A percentile compares a stretch with the other conserved stretches of the same genome.
Conservation (phyloP, 345 rosid genomes). For the Murraya koenigii region DNA sequence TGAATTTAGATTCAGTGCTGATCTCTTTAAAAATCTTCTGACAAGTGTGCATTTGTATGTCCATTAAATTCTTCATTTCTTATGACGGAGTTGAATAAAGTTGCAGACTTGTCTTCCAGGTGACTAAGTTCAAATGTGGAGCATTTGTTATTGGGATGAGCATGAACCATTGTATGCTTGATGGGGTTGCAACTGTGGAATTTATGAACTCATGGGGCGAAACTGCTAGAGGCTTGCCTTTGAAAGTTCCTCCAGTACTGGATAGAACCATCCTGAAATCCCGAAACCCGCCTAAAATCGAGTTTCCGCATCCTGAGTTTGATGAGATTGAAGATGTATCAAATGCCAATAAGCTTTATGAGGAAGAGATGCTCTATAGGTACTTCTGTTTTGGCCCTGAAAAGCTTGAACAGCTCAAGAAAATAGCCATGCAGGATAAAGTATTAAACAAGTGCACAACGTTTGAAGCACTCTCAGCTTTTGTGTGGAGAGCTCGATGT, state of each 20-base stretch:
- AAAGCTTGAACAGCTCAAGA: slow-evolving; percentile 59
- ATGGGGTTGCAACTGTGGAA: slow-evolving; percentile 84
- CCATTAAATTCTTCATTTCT: background rate
- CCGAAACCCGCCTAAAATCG: slow-evolving; percentile 49
- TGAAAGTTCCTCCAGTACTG: slow-evolving; percentile 56
- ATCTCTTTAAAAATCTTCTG: background rate
- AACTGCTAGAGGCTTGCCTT: slow-evolving; percentile 67
- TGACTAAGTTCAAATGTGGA: slow-evolving; percentile 80
- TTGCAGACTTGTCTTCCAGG: slow-evolving; percentile 36
- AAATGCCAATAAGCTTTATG: slow-evolving; percentile 51
- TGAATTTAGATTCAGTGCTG: background rate
- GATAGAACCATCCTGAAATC: slow-evolving; percentile 62
- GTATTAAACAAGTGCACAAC: slow-evolving; percentile 52
- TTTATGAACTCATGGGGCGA: slow-evolving; percentile 88
- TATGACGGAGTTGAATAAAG: background rate
- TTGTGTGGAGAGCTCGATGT: slow-evolving; percentile 81
- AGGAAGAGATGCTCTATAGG: slow-evolving; percentile 56
- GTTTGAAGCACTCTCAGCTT: slow-evolving; percentile 72
- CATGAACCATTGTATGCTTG: slow-evolving; percentile 83
- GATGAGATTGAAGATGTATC: slow-evolving; percentile 67
- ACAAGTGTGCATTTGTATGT: background rate
- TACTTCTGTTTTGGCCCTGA: slow-evolving; percentile 66
- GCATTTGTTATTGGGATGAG: slow-evolving; percentile 71
- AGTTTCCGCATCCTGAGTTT: slow-evolving; percentile 67
- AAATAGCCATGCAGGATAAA: slow-evolving; percentile 40